Evolutionary conservation across 495 filamentous ascomycete genomes (phyloP), one percentile per base, ranked within the genome.

Genomic region (Tirmania nivea): DNA sequence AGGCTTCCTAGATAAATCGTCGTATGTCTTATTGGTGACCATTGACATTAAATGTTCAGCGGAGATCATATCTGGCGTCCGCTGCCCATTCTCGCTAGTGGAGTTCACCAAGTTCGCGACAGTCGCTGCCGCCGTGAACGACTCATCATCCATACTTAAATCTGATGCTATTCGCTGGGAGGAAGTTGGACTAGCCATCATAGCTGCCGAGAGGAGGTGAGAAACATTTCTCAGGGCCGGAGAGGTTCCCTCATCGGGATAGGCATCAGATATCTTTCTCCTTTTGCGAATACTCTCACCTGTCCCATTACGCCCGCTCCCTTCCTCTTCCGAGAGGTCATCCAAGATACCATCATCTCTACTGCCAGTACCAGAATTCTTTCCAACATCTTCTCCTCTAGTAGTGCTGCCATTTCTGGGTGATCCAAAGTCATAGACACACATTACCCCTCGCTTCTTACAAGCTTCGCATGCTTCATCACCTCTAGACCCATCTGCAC

Each of bases 391-490:
- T 42, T 61, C 58, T 14, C 54, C 55, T 20, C 55, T 59, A 20
- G 52, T 37, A 21, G 45, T 21, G 16, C 48, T 58, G 16, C 47
- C 35, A 45, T 62, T 55, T 2, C 5, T 34, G 25, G 7, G 17
- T 10, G 39, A 37, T 11, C 62, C 62, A 59, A 65, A 65, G 53
- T 64, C 62, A 48, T 65, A 65, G 10, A 65, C 60, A 31, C 62
- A 65, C 35, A 59, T 56, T 11, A 57, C 59, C 5, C 62, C 59
- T 11, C 62, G 45, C 45, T 65, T 65, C 50, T 59, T 64, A 37
- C 62, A 65, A 3, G 62, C 62, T 51, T 64, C 62, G 11, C 62
- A 65, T 8, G 62, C 62, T 35, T 65, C 62, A 16, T 65, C 62
- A 1, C 59, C 53, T 16, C 54, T 55, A 39, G 56, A 59, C 19